These are phyloP conservation scores for Ogataea pilisensis DNA, from an alignment of 805 yeast species.

Conservation along the genomic window DNA sequence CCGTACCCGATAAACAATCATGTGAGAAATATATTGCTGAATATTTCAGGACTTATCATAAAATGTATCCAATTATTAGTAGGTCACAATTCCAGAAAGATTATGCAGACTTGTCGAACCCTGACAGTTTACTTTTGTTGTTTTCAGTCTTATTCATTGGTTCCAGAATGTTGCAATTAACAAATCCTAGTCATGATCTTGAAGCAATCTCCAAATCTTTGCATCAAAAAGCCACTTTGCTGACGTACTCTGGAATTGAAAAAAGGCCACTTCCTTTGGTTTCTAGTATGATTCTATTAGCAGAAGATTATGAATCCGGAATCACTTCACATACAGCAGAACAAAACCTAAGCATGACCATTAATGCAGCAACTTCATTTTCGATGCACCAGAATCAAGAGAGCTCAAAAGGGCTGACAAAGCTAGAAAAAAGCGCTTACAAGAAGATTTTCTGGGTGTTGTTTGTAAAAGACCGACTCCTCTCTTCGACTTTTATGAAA, in stretches of 20 bases:
- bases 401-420: background rate
- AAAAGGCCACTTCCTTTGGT: constrained; percentile 56
- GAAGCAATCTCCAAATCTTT: constrained; percentile 49
- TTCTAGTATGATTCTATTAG: constrained; percentile 1
- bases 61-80: constrained; percentile 61
- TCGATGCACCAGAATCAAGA: constrained; percentile 55
- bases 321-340: constrained; percentile 22
- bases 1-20: constrained; percentile 53
- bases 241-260: constrained; percentile 64
- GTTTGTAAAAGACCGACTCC: constrained; percentile 48
- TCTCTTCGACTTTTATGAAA: constrained; percentile 1
- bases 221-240: constrained; percentile 47
- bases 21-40: constrained; percentile 54
- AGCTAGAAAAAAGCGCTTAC: constrained; percentile 39
- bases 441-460: constrained; percentile 70
- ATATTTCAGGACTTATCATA: constrained; percentile 61
- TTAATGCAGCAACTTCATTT: constrained; percentile 62
- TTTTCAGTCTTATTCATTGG: constrained; percentile 65
- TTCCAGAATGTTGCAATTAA: constrained; percentile 22
- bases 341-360: constrained; percentile 46
- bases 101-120: constrained; percentile 49
- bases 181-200: constrained; percentile 32
- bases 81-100: constrained; percentile 52
- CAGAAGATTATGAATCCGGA: constrained; percentile 44
- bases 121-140: constrained; percentile 53